Evolutionary conservation across 352 stramenopile species (phyloP), one percentile per base, ranked within the genome.

Genomic region (Halophytophthora batemanensis): DNA sequence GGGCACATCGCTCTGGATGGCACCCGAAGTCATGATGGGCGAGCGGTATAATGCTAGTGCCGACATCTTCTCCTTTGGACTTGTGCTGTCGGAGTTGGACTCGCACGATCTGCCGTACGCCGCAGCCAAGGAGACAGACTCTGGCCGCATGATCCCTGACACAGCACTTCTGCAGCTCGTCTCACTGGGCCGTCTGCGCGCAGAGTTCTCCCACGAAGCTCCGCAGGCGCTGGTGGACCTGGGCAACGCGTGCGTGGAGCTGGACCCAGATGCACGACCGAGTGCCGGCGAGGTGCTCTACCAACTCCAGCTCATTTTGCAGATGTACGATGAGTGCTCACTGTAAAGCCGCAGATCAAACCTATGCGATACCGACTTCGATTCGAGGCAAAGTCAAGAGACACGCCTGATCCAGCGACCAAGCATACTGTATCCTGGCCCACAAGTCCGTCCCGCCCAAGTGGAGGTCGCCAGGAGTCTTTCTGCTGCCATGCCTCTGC

Each of bases 1-100:
- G 38, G 51, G 57, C 13, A 66, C 43, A 1, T 63, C 45, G 15
- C 61, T 66, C 13, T 79, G 65, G 69, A 43, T 79, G 29, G 65
- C 69, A 13, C 46, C 56, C 19, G 49, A 58, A 17, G 37, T 63
- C 1, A 34, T 63, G 43, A n/a, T 34, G n/a, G 57, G 50, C n/a
- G 50, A 46, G 33, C 43, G 56, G 29, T 59, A 66, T 28, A 43
- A 38, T 12, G 22, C 35, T 18, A 34, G 45, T 3, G 33, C 44
- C 7, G 51, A 59, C 23, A 40, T 60, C 0, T 51, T 53, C 13
- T 42, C 45, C 21, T 43, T 63, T 15, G 49, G 25, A 8, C 25
- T 31, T 4, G 25, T 31, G 48, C 22, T 55, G 28, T 55, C 53
- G 13, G 45, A 61, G 28, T 19, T 61, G 19, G 55, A 61, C 42